These are phyloP conservation scores for Trypanosoma cruzi DNA, from an alignment of 208 protist species.

Conservation along the genomic window DNA sequence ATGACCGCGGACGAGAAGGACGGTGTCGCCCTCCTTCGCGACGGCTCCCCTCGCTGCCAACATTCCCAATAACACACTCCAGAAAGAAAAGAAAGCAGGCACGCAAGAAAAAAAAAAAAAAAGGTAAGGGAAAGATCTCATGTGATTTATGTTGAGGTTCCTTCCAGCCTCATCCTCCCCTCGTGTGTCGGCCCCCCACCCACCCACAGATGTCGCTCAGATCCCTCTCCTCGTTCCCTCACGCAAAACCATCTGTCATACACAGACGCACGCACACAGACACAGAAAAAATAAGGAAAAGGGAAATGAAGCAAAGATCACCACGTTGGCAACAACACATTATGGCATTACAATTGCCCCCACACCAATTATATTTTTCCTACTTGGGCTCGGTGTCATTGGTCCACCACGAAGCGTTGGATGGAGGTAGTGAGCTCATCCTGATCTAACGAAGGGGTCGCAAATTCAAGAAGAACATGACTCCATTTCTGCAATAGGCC, in stretches of 20 bases:
- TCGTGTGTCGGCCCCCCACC: background rate
- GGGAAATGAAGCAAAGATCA: background rate
- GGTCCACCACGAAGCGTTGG: slow-evolving; percentile 8
- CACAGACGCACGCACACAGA: background rate
- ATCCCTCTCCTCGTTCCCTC: background rate
- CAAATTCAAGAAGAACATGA: slow-evolving; percentile 24
- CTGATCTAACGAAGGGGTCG: background rate
- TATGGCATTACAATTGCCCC: background rate
- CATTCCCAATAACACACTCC: slow-evolving; percentile 28
- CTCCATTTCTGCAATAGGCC: slow-evolving; percentile 27
- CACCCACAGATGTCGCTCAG: background rate
- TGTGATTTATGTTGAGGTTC: background rate
- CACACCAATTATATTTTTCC: background rate
- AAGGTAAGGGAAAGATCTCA: background rate
- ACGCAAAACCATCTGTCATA: background rate
- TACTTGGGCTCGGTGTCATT: background rate
- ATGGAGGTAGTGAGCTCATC: slow-evolving; percentile 14
- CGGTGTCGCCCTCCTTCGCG: slow-evolving; percentile 75
- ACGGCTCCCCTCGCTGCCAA: slow-evolving; percentile 45
- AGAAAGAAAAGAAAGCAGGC: background rate
- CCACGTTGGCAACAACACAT: background rate
- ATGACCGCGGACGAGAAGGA: slow-evolving; percentile 74
- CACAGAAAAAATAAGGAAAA: slow-evolving; percentile 14
- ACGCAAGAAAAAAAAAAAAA: slow-evolving; percentile 6
- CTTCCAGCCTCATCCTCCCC: background rate